Base-by-base conservation (phyloP, 257 asterid genomes). In the Forsythia viridissima region DNA sequence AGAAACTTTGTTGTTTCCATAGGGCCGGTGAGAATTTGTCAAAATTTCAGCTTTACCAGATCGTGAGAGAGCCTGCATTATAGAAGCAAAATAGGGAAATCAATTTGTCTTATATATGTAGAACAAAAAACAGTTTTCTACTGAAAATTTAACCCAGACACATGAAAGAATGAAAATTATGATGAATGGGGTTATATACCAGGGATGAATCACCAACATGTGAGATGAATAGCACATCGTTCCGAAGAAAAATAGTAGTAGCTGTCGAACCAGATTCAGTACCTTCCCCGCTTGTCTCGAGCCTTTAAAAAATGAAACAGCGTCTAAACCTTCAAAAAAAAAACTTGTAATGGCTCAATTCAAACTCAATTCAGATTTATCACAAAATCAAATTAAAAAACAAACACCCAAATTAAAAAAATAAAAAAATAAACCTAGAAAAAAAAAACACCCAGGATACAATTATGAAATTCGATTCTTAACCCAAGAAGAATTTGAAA, bases 1-100 rank as follows among this genome's bases (percentile, higher is more conserved):
- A 34, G 96, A 85, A 70, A 77, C 85, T 81, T 83, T 82, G 80
- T 85, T 90, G 75, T 77, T 90, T 40, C 98, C 99, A 77, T 92
- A 93, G 8, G 99, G 99, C 77, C 98, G 87, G 80, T 96, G 99
- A 74, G 99, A 82, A 79, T 86, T 88, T 65, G 97, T 96, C 82
- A 92, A 76, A 20, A 84, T 80, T 71, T 89, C 88, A 59, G 89
- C 84, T 82, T 91, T 96, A 51, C 97, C 98, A 18, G 92, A 84
- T 21, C 94, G 89, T 20, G 98, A 96, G n/a, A 96, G 88, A 57
- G 86, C 90, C 97, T 95, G 83, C 81, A 81, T 82, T 30, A 38
- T 30, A 40, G 71, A 72, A 52, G 38, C 16, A 51, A 65, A 55
- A 42, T 37, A 46, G 39, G 69, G 42, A 0, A 30, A 30, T 30